Evolutionary conservation across 2,329 filamentous ascomycete genomes (phyloP).

Genomic region (Alternaria conjuncta): DNA sequence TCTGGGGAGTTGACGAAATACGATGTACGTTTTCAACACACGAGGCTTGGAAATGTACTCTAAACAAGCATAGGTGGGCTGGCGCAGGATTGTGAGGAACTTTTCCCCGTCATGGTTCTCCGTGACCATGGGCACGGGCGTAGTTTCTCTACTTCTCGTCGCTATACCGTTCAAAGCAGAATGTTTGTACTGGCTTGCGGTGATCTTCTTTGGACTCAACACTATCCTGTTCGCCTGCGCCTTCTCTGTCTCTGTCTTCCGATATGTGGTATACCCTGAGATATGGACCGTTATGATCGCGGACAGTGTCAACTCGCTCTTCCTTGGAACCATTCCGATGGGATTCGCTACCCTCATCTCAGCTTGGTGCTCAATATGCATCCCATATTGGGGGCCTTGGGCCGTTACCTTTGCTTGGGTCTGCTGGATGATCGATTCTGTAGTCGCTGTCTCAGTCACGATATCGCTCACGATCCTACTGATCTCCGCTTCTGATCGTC

Average conservation of each 20-base stretch:
- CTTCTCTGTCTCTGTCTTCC: constrained; percentile 60
- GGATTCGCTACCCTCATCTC: constrained; percentile 72
- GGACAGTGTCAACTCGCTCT: constrained; percentile 71
- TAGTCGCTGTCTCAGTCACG: constrained; percentile 53
- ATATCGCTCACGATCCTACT: constrained; percentile 60
- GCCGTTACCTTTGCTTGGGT: constrained; percentile 56
- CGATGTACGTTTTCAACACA: constrained; percentile 23
- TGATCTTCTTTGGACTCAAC: constrained; percentile 68
- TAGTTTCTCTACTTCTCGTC: constrained; percentile 68
- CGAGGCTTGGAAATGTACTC: background rate
- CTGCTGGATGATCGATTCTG: constrained; percentile 58
- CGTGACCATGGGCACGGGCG: constrained; percentile 68
- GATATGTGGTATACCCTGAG: constrained; percentile 70
- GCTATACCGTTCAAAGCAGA: constrained; percentile 65
- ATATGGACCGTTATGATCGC: constrained; percentile 70
- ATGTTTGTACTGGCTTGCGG: constrained; percentile 66
- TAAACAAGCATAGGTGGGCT: constrained; percentile 32
- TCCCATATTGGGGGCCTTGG: constrained; percentile 66
- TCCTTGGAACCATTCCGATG: constrained; percentile 72
- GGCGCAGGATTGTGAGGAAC: constrained; percentile 46
- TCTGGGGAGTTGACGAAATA: constrained; percentile 30
- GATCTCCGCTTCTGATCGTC: constrained; percentile 53
- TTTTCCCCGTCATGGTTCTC: constrained; percentile 49
- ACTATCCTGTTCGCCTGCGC: constrained; percentile 64
- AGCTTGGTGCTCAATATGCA: constrained; percentile 67